Base-by-base conservation (phyloP, 768 basidiomycete genomes). In the Suillus placidus region DNA sequence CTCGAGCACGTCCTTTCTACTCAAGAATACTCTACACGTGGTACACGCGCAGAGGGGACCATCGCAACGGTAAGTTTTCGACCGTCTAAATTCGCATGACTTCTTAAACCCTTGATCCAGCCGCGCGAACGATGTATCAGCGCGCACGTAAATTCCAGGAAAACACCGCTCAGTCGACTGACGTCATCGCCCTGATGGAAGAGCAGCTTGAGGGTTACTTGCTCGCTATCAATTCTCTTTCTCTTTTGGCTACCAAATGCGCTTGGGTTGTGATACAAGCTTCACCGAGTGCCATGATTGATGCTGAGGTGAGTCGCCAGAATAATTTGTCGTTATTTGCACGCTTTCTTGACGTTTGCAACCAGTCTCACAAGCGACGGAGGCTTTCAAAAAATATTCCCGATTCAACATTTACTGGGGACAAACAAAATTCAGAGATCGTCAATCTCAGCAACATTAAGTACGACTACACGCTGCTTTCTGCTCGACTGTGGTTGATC, bases 11-110 rank as follows among this genome's bases (percentile, higher is more conserved):
- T 43, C 96, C 96, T 0, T 89, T 88, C 73, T 99, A 97, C 80
- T 89, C 94, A 42, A 87, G 88, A 71, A 93, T 99, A 62, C 79
- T 99, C n/a, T 97, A 97, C 78, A 90, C 94, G 56, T 99, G 95
- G 95, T 91, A 95, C 75, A 86, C 91, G 70, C 84, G 85, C 64
- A 84, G 93, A 74, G 92, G 93, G 34, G 95, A 98, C 76, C 95
- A 95, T 79, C 87, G 94, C 61, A 94, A 87, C 75, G 97, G 97
- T 96, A 75, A 77, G 87, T 82, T 67, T 66, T 52, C 37, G 47
- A 40, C 49, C 62, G 62, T 64, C 43, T 64, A 60, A 62, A 64
- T 67, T 40, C 63, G 47, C 38, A 38, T 40, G 52, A 56, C 55
- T 66, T 70, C 70, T 71, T 12, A 68, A 74, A 70, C 74, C 75